Conservation (phyloP, 805 yeast species). For the Lachancea fermentati region DNA sequence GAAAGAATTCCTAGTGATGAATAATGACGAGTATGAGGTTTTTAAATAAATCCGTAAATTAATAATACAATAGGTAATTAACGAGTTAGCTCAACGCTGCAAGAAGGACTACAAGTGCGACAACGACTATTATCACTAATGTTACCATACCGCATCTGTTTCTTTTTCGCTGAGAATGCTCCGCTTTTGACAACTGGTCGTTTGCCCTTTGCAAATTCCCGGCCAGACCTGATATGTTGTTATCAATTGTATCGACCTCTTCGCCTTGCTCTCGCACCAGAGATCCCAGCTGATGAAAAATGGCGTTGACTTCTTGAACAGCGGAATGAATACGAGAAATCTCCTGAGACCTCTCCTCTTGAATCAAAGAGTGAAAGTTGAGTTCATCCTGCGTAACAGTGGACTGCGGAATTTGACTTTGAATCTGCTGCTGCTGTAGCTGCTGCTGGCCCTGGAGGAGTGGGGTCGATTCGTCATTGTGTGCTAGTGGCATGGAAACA, state of each 20-base stretch:
- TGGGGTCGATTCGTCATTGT: conserved; percentile 36
- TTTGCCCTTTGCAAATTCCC: conserved; percentile 65
- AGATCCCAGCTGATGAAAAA: conserved; percentile 73
- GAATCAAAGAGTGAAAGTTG: conserved; percentile 56
- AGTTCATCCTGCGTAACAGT: conserved; percentile 44
- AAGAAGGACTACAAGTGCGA: conserved; percentile 53
- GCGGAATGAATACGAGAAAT: conserved; percentile 70
- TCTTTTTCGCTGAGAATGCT: conserved; percentile 62
- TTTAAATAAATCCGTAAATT: background rate
- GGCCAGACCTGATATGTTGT: conserved; percentile 60
- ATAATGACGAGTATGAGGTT: too few species aligned
- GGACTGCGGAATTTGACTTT: conserved; percentile 29
- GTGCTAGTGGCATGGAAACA: conserved; percentile 17
- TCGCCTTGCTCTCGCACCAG: conserved; percentile 81
- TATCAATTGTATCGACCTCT: conserved; percentile 78
- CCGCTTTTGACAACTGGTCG: conserved; percentile 65
- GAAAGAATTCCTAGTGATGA: too few species aligned
- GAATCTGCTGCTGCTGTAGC: conserved; percentile 29
- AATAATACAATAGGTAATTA: background rate
- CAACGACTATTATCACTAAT: conserved; percentile 50
- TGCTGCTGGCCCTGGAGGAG: conserved; percentile 32
- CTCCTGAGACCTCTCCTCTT: conserved; percentile 70
- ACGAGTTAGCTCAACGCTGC: conserved; percentile 34
- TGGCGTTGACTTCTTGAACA: conserved; percentile 77
- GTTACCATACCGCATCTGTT: conserved; percentile 71